Evolutionary conservation across 257 asterid species (phyloP).

Genomic region (Forsythia viridissima): DNA sequence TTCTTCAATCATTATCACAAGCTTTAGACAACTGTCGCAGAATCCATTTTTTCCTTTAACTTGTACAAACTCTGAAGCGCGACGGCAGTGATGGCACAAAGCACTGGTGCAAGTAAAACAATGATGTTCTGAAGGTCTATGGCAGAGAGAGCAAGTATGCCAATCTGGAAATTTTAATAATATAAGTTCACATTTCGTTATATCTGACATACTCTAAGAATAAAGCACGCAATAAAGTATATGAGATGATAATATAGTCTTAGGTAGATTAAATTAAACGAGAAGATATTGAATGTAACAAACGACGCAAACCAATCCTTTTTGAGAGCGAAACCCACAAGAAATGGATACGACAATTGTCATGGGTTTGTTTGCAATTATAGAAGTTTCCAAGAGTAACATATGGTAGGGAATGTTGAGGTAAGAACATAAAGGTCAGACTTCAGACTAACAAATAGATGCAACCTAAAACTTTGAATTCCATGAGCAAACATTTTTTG

Average conservation of each 20-base stretch:
- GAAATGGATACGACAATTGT: not conserved
- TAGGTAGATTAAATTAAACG: not conserved
- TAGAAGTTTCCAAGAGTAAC: not conserved
- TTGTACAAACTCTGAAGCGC: constrained; percentile 29
- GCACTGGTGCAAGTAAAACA: constrained; percentile 74
- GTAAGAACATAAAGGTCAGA: constrained; percentile 1
- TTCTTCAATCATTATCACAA: constrained; percentile 70
- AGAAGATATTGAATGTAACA: constrained; percentile 9
- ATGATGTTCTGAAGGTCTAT: constrained; percentile 35
- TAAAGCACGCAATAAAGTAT: not conserved
- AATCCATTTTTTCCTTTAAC: constrained; percentile 69
- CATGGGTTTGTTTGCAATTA: not conserved
- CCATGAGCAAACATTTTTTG: not conserved
- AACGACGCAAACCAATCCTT: constrained; percentile 9
- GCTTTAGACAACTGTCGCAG: constrained; percentile 62
- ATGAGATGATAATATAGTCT: constrained; percentile 5
- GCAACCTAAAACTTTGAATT: constrained; percentile 13
- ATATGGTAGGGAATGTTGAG: not conserved
- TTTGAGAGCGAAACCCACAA: constrained; percentile 8
- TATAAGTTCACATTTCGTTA: constrained; percentile 13
- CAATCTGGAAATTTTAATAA: constrained; percentile 51
- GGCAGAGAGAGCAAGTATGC: constrained; percentile 67
- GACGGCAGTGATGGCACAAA: constrained; percentile 59
- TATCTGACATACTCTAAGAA: constrained; percentile 5
- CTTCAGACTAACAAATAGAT: constrained; percentile 11